Percentiles rank a stretch among this genome's conserved stretches.
Evolutionary conservation across 306 rosid species (phyloP).

Genomic region (Myrica gale): DNA sequence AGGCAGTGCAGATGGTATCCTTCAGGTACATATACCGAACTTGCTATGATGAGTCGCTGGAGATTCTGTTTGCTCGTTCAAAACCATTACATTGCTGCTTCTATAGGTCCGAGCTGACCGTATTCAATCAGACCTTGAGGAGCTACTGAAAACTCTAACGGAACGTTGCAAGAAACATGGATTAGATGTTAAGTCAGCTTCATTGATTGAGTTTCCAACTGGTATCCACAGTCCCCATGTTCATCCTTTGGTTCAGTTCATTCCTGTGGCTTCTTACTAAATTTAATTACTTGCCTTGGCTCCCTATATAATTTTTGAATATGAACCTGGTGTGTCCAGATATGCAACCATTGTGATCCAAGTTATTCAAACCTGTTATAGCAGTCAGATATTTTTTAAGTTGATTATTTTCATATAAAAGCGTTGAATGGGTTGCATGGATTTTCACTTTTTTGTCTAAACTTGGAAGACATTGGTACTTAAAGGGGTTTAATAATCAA

Average conservation of each 20-base stretch:
- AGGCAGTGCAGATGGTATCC: slow-evolving; percentile 97
- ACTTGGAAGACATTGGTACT: not conserved
- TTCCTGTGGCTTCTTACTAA: slow-evolving; percentile 10
- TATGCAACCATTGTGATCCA: not conserved
- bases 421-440: not conserved
- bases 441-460: not conserved
- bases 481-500: not conserved
- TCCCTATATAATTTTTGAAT: not conserved
- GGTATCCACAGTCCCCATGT: slow-evolving; percentile 47
- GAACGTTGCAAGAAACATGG: slow-evolving; percentile 94
- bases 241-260: slow-evolving; percentile 12
- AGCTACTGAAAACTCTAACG: slow-evolving; percentile 62
- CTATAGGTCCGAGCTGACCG: slow-evolving; percentile 92
- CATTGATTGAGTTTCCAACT: slow-evolving; percentile 74
- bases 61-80: slow-evolving; percentile 15
- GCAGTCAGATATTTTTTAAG: not conserved
- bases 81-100: slow-evolving; percentile 37
- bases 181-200: slow-evolving; percentile 59
- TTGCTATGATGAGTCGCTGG: slow-evolving; percentile 9
- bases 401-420: not conserved
- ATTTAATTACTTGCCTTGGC: not conserved
- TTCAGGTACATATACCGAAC: slow-evolving; percentile 62
- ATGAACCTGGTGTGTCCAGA: not conserved
- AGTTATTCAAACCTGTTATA: not conserved
- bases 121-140: slow-evolving; percentile 84